Evolutionary conservation across 202 grass and related monocot genomes (phyloP), one percentile per base, ranked within the genome.

Genomic region (Miscanthus sacchariflorus): DNA sequence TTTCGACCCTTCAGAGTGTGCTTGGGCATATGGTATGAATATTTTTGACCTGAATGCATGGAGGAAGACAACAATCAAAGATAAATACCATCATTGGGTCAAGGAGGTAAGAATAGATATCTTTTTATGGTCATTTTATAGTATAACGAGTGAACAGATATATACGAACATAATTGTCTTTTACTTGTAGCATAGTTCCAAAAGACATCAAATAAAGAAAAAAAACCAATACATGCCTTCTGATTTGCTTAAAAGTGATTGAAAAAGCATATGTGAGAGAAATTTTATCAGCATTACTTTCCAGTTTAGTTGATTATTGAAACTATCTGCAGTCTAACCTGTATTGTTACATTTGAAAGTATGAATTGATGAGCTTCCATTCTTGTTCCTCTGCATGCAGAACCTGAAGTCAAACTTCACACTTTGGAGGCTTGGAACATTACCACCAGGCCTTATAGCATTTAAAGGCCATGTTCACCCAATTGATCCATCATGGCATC

Each of bases 381-480:
- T 36, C 6, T 40, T 79, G 43, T 59, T 74, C 38, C 15, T 88
- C 86, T 83, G 28, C 56, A 33, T 90, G 85, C 87, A 99, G 97
- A 99, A 99, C 93, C 91, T 97, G 77, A 97, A 94, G 77, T 97
- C 97, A 78, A 94, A 97, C 83, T 94, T 97, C 72, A 89, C 94
- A 46, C 90, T 99, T 83, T 99, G 97, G 97, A 99, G 94, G 93
- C 97, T 99, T 85, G 97, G 95, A 86, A 99, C 97, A 77, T 91
- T 99, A 83, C 97, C 97, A 71, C 97, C 97, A 12, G 97, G 94
- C 14, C 87, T 99, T 72, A 93, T 99, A 89, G 97, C 97, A 88
- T 99, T 99, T 91, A 91, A 84, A 87, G 97, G 95, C 49, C 89
- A 99, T 70, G 78, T 97, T 79, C 93, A 95, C 88, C 93, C 97